Conservation (phyloP, 2,329 filamentous ascomycete species). For the Tricladium varicosporioides region DNA sequence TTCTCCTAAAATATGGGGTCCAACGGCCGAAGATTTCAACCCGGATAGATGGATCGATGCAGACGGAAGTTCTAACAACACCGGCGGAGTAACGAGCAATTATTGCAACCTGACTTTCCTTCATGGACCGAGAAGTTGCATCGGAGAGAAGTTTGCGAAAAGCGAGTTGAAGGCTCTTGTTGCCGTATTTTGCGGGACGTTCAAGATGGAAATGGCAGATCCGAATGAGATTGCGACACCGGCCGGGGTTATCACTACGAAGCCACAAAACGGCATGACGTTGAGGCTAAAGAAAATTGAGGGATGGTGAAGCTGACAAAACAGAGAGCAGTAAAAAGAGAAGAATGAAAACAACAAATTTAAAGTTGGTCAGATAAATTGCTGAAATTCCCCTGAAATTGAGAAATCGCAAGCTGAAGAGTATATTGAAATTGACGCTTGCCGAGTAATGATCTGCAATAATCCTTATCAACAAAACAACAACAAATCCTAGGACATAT, state of each 20-base stretch:
- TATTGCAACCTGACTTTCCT: constrained; percentile 80
- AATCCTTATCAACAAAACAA: too few species aligned
- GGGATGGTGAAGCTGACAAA: constrained; percentile 16
- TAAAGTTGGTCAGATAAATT: too few species aligned
- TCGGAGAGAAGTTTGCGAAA: constrained; percentile 76
- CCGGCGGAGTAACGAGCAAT: constrained; percentile 60
- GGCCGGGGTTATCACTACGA: constrained; percentile 28
- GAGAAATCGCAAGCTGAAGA: too few species aligned
- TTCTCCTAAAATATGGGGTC: constrained; percentile 56
- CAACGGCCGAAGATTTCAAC: constrained; percentile 57
- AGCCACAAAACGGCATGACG: constrained; percentile 28
- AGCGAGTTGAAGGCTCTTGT: constrained; percentile 81
- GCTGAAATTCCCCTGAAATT: too few species aligned
- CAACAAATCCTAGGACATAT: too few species aligned
- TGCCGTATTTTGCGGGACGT: constrained; percentile 23
- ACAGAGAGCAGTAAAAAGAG: too few species aligned
- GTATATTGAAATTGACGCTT: too few species aligned
- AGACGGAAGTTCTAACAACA: constrained; percentile 31
- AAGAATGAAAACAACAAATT: too few species aligned
- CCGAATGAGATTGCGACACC: constrained; percentile 16
- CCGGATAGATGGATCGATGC: constrained; percentile 53
- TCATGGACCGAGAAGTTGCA: constrained; percentile 81
- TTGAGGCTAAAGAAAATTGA: constrained; percentile 22
- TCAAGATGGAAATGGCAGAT: constrained; percentile 25
- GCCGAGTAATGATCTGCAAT: too few species aligned